A percentile compares a stretch with the other conserved stretches of the same genome.
These are phyloP conservation scores for Pseudogymnoascus sp. DNA, from an alignment of 2,329 filamentous ascomycete species.

Conservation along the genomic window DNA sequence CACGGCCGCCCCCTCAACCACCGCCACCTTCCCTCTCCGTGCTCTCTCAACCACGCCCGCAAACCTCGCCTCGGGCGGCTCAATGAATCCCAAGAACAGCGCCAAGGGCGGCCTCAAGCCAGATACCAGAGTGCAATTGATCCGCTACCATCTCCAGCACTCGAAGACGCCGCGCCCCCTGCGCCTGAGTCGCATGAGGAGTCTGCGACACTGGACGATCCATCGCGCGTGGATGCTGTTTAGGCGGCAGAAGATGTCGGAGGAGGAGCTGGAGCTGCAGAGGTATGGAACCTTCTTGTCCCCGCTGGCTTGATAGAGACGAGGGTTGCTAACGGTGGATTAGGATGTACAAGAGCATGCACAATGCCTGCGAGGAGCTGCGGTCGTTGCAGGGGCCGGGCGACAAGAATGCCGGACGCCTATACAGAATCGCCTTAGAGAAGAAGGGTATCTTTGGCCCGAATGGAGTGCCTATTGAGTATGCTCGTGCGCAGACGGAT, in stretches of 20 bases:
- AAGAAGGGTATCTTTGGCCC: slow-evolving; percentile 76
- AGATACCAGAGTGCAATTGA: slow-evolving; percentile 40
- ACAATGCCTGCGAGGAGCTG: slow-evolving; percentile 77
- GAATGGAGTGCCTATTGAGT: slow-evolving; percentile 80
- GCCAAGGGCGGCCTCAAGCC: slow-evolving; percentile 13
- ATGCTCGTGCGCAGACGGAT: slow-evolving; percentile 77
- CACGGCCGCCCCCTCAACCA: slow-evolving; percentile 6
- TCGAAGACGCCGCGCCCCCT: slow-evolving; percentile 67
- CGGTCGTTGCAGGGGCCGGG: slow-evolving; percentile 52
- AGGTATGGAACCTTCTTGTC: slow-evolving; percentile 37
- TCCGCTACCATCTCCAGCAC: slow-evolving; percentile 64
- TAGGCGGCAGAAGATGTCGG: slow-evolving; percentile 58
- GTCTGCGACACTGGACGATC: slow-evolving; percentile 96
- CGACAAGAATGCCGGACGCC: slow-evolving; percentile 53
- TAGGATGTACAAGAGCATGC: slow-evolving; percentile 70
- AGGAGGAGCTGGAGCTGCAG: slow-evolving; percentile 63
- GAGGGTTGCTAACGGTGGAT: not conserved
- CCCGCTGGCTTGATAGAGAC: not conserved
- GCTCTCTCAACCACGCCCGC: slow-evolving; percentile 19
- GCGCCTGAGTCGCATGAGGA: slow-evolving; percentile 78
- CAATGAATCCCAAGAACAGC: slow-evolving; percentile 10
- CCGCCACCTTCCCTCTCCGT: slow-evolving; percentile 7
- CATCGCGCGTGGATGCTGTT: slow-evolving; percentile 89
- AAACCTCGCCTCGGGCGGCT: slow-evolving; percentile 11
- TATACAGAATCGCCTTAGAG: slow-evolving; percentile 84